Evolutionary conservation across 257 asterid species (phyloP), one percentile per base, ranked within the genome.

Genomic region (Ilex asprella): DNA sequence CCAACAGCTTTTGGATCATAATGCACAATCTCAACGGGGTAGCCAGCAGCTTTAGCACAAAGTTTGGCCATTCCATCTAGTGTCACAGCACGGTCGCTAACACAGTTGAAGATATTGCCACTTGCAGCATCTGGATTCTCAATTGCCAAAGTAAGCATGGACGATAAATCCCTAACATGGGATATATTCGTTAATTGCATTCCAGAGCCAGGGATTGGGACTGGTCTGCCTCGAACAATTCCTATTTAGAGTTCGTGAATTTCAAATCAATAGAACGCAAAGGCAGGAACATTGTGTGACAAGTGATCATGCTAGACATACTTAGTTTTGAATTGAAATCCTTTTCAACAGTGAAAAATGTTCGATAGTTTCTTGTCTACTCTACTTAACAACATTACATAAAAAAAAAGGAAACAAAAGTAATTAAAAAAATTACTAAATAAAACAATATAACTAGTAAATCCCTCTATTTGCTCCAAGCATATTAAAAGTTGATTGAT

Each of bases 81-180:
- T 15, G 98, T 88, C 69, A 92, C 95, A 13, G 97, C 98, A 7
- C 95, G 97, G 66, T 88, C 95, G 59, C 95, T 84, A 2, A 86
- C 97, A 53, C 91, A 83, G 81, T 92, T 86, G 87, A 86, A 89
- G 68, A 91, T 86, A 50, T 71, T 81, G 2, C 89, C 86, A 14
- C 73, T 76, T 60, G 98, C 89, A 50, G 86, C 84, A 61, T 73
- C 86, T 53, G 95, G 80, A 64, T 84, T 92, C 59, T 83, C 87
- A 30, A 92, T 86, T 12, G 97, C 98, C 69, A 65, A 54, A 56
- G 85, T 64, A 53, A 89, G 93, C 84, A 91, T 86, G 66, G 97
- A 86, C 2, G 98, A 89, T 53, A 89, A 74, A 77, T 89, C 98
- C 63, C 91, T 82, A 59, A 83, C 98, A 56, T 92, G 98, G 32